Percentiles rank a stretch among this genome's conserved stretches.
phyloP scores from a whole-genome alignment of 2,329 filamentous ascomycete genomes.

The Microthyrium microscopicum region DNA sequence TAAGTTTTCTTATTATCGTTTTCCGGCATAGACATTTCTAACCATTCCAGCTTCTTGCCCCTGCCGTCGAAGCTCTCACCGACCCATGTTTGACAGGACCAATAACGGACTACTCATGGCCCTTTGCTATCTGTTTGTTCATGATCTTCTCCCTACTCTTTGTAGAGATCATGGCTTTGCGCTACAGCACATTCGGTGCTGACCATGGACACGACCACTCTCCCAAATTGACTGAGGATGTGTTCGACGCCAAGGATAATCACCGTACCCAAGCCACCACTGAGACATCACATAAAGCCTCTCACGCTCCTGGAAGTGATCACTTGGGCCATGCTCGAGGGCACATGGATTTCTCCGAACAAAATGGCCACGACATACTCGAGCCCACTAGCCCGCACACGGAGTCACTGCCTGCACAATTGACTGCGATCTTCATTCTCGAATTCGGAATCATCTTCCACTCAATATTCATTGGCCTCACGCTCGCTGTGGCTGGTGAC shows the following conservation, averaged over 20 bases:
- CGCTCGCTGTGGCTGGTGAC: conserved; percentile 44
- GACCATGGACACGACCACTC: conserved; percentile 24
- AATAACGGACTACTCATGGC: conserved; percentile 62
- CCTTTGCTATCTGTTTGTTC: conserved; percentile 70
- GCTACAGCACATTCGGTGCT: conserved; percentile 50
- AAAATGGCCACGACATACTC: conserved; percentile 19
- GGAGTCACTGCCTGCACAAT: conserved; percentile 54
- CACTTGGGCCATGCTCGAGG: conserved; percentile 60
- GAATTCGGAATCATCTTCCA: conserved; percentile 95
- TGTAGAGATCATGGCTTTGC: conserved; percentile 67
- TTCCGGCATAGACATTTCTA: neutral
- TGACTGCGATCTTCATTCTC: conserved; percentile 79
- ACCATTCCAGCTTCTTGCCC: conserved; percentile 45
- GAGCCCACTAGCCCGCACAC: too few species aligned
- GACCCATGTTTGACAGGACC: conserved; percentile 50
- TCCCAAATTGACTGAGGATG: too few species aligned
- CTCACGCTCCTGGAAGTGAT: conserved; percentile 55
- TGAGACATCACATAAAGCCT: conserved; percentile 15
- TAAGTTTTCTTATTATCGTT: conserved; percentile 17
- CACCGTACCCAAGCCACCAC: conserved; percentile 6
- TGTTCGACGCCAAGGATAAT: conserved; percentile 5
- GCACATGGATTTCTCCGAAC: conserved; percentile 33
- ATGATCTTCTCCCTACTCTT: conserved; percentile 80
- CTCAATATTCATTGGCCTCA: conserved; percentile 83
- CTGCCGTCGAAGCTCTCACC: conserved; percentile 60